Evolutionary conservation across 768 basidiomycete genomes (phyloP), one percentile per base, ranked within the genome.

Genomic region (Dendrothele bispora): DNA sequence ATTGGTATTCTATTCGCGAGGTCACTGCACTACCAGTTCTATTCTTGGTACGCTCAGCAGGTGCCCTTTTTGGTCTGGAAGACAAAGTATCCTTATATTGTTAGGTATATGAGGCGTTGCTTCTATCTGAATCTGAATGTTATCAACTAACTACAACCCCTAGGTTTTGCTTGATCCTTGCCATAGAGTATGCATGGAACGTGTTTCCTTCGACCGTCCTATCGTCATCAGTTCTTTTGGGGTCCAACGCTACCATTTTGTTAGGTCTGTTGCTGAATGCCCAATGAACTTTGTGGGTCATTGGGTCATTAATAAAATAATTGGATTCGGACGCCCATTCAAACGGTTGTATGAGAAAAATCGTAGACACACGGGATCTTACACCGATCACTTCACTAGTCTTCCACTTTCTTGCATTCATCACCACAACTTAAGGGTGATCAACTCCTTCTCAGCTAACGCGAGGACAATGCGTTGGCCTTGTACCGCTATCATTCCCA

Each of bases 21-120:
- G 17, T 98, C 95, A 8, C 70, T 99, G 36, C 97, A 99, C 62
- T 98, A 98, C 62, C 97, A 99, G 56, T 99, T 99, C 67, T 97
- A 97, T 64, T 85, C 90, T 5, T 99, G 97, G 97, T 98, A 98
- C 62, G 91, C 87, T 8, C 86, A 90, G 48, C 91, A 95, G 57
- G 64, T 95, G 27, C 92, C 95, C 1, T 85, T 95, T 60, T 65
- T 98, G 24, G 71, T 81, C 3, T 94, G 84, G 78, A 82, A 82
- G 61, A 86, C 88, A 4, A 74, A 67, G 43, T 88, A 80, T 62
- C 86, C 87, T 14, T 39, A 78, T 12, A 24, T 69, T 22, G 15
- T 87, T 29, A 88, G 82, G 91, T 89, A 59, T 51, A 79, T 67
- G 38, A 20, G 30, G n/a, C 25, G 24, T 55, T 11, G 14, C 39